Conservation (phyloP, 2,329 filamentous ascomycete genomes). For the Paraphaeosphaeria minitans region DNA sequence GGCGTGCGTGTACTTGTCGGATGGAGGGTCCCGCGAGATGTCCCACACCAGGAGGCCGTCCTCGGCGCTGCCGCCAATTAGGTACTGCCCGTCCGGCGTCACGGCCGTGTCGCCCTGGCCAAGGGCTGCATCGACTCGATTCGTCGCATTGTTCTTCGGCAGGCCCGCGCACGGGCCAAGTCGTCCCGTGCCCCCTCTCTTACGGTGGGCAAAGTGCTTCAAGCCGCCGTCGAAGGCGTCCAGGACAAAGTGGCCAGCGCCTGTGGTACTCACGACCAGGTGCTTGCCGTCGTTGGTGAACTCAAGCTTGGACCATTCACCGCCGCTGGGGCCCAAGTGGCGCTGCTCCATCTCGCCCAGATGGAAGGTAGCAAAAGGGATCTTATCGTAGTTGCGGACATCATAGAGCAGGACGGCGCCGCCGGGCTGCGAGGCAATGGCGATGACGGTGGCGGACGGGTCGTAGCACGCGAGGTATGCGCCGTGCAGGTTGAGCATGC, state of each 20-base stretch:
- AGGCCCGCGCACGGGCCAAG: slow-evolving; percentile 50
- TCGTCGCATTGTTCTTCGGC: slow-evolving; percentile 56
- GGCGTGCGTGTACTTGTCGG: slow-evolving; percentile 67
- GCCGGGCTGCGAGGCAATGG: slow-evolving; percentile 80
- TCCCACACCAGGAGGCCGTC: slow-evolving; percentile 88
- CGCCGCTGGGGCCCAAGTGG: slow-evolving; percentile 50
- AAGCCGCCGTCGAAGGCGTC: slow-evolving; percentile 87
- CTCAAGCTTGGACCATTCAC: slow-evolving; percentile 87
- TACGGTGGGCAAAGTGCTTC: slow-evolving; percentile 70
- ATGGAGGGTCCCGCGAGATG: slow-evolving; percentile 57
- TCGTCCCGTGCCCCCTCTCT: slow-evolving; percentile 52
- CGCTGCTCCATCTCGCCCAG: slow-evolving; percentile 67
- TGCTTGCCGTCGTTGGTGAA: slow-evolving; percentile 96
- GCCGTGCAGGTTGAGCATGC: slow-evolving; percentile 77
- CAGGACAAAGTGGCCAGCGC: slow-evolving; percentile 85
- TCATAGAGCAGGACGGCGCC: slow-evolving; percentile 89
- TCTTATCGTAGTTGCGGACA: slow-evolving; percentile 88
- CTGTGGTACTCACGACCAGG: slow-evolving; percentile 81
- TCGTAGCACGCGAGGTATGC: slow-evolving; percentile 89
- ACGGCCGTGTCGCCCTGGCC: slow-evolving; percentile 81
- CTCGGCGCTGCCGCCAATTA: slow-evolving; percentile 76
- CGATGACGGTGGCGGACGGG: slow-evolving; percentile 89
- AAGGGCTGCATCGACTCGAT: slow-evolving; percentile 40
- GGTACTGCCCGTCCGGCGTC: slow-evolving; percentile 84
- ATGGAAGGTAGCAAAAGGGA: slow-evolving; percentile 86